These are phyloP conservation scores for Mycena albidolilacea DNA, from an alignment of 768 basidiomycete species.

Conservation along the genomic window DNA sequence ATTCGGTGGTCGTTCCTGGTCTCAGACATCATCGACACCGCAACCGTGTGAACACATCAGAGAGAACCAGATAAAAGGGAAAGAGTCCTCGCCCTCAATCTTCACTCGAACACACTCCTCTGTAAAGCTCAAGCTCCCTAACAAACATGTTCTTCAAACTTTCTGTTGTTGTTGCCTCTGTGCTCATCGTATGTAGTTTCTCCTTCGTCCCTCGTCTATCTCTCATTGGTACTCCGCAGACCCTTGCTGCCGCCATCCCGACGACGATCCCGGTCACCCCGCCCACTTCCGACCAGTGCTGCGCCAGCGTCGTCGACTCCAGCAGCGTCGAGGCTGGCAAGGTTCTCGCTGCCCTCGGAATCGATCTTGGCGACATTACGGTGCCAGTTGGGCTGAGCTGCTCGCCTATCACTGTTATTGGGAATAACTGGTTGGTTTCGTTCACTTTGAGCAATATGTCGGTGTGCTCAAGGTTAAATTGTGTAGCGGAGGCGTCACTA, in stretches of 20 bases:
- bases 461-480: neutral
- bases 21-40: too few species aligned
- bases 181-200: neutral
- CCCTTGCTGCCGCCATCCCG: conserved; percentile 11
- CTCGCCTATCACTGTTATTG: conserved; percentile 1
- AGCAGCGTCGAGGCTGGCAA: neutral
- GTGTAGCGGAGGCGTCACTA: conserved; percentile 7
- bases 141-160: conserved; percentile 3
- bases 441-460: too few species aligned
- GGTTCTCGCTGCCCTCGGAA: neutral
- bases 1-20: too few species aligned
- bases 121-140: neutral
- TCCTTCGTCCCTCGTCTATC: too few species aligned
- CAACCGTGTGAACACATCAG: too few species aligned
- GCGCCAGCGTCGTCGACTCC: conserved; percentile 3
- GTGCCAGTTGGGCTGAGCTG: neutral
- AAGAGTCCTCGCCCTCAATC: too few species aligned
- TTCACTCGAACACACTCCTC: conserved; percentile 1
- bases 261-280: neutral
- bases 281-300: conserved; percentile 2
- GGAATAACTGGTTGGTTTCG: neutral
- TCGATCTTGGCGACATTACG: neutral
- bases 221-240: neutral
- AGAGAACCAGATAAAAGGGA: too few species aligned
- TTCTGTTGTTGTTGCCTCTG: neutral